Evolutionary conservation across 2,329 filamentous ascomycete genomes (phyloP).

Genomic region (Diaporthe sp.): DNA sequence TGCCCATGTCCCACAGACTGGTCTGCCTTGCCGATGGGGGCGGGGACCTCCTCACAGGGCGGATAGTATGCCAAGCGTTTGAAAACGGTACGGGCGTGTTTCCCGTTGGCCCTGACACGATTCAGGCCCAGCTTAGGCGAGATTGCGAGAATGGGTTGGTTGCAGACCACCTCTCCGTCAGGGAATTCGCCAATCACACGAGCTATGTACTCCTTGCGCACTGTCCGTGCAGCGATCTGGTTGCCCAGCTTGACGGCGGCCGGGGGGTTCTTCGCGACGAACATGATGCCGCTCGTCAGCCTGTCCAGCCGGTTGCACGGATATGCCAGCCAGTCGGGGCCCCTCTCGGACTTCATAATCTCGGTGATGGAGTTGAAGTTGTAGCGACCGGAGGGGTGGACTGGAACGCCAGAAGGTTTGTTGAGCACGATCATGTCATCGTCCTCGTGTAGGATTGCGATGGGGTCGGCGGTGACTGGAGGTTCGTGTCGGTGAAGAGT

Average conservation of each 20-base stretch:
- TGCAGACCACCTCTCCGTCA: slow-evolving; percentile 89
- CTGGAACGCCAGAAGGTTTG: slow-evolving; percentile 94
- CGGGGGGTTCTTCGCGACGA: slow-evolving; percentile 88
- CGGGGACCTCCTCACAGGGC: slow-evolving; percentile 43
- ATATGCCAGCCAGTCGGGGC: slow-evolving; percentile 66
- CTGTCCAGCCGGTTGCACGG: slow-evolving; percentile 95
- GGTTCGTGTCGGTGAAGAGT: slow-evolving; percentile 96
- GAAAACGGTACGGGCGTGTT: slow-evolving; percentile 91
- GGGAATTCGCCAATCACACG: slow-evolving; percentile 93
- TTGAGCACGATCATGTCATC: slow-evolving; percentile 96
- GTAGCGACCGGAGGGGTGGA: slow-evolving; percentile 95
- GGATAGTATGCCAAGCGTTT: slow-evolving; percentile 94
- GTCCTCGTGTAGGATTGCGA: slow-evolving; percentile 90
- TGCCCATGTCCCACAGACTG: slow-evolving; percentile 46
- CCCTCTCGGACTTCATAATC: slow-evolving; percentile 86
- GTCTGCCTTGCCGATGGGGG: slow-evolving; percentile 43
- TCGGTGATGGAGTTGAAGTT: slow-evolving; percentile 95
- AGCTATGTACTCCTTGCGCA: slow-evolving; percentile 96
- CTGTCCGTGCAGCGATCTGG: slow-evolving; percentile 83
- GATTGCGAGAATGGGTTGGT: slow-evolving; percentile 93
- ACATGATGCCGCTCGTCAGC: slow-evolving; percentile 97
- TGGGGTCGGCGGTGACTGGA: slow-evolving; percentile 84
- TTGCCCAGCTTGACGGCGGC: slow-evolving; percentile 82
- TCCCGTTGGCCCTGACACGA: slow-evolving; percentile 92
- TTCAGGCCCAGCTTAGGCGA: slow-evolving; percentile 96